phyloP scores from a whole-genome alignment of 306 rosid species.

The Quercus aquifolioides region DNA sequence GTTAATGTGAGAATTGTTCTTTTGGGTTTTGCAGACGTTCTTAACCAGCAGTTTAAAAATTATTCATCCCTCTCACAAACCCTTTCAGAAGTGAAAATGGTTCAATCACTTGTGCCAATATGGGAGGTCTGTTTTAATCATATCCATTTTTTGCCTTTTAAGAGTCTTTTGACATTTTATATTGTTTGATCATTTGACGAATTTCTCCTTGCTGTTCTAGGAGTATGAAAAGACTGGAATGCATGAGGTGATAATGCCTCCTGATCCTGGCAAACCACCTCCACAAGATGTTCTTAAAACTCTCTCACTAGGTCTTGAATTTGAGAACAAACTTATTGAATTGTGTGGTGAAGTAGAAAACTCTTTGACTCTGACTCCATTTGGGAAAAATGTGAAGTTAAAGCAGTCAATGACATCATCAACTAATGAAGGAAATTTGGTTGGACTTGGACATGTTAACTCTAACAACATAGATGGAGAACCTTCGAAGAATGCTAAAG shows the following conservation, averaged over 20 bases:
- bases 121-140: constrained; percentile 13
- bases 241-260: constrained; percentile 39
- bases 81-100: constrained; percentile 73
- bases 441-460: constrained; percentile 22
- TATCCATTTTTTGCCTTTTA: constrained; percentile 14
- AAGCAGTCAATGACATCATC: constrained; percentile 16
- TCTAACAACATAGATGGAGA: constrained; percentile 11
- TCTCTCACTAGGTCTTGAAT: constrained; percentile 13
- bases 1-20: constrained; percentile 2
- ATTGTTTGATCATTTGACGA: constrained; percentile 7
- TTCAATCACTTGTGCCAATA: too few species aligned
- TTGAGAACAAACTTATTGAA: constrained; percentile 41
- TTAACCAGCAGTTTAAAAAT: constrained; percentile 69
- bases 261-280: constrained; percentile 67
- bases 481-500: constrained; percentile 37
- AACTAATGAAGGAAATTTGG: constrained; percentile 18
- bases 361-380: too few species aligned
- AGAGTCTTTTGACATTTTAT: constrained; percentile 7
- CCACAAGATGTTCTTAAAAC: constrained; percentile 37
- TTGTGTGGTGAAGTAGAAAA: constrained; percentile 34
- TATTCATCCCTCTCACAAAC: constrained; percentile 87
- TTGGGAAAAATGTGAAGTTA: too few species aligned
- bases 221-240: constrained; percentile 57
- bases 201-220: constrained; percentile 36
- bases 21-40: constrained; percentile 64